Evolutionary conservation across 2,329 filamentous ascomycete genomes (phyloP).

Genomic region (Cryphonectria naterciae): DNA sequence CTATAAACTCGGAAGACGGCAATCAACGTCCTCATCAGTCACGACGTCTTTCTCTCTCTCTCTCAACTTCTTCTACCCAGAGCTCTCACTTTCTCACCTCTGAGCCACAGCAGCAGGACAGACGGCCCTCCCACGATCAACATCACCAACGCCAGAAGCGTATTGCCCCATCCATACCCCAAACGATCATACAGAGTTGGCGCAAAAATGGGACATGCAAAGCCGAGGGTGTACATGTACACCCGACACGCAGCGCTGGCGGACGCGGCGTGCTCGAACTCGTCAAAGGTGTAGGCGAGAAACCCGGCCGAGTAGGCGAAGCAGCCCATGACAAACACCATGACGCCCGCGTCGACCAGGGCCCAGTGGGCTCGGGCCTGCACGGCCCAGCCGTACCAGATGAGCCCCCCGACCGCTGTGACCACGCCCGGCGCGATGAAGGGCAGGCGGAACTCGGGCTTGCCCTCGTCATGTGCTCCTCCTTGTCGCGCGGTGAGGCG

Average conservation of each 20-base stretch:
- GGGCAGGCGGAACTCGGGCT: constrained; percentile 1
- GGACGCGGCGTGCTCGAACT: constrained; percentile 42
- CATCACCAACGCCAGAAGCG: neutral
- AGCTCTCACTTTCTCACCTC: neutral
- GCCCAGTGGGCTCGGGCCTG: neutral
- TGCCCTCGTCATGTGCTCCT: constrained; percentile 47
- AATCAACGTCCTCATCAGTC: neutral
- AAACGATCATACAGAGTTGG: constrained; percentile 41
- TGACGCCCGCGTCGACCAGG: neutral
- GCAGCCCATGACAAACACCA: constrained; percentile 55
- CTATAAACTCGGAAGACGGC: neutral
- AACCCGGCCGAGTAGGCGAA: constrained; percentile 57
- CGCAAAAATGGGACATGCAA: constrained; percentile 60
- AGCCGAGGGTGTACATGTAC: constrained; percentile 56
- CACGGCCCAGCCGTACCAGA: neutral
- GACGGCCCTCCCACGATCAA: neutral
- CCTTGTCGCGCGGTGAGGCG: constrained; percentile 38
- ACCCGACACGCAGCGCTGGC: constrained; percentile 57
- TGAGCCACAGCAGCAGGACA: neutral
- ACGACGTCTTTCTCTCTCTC: neutral
- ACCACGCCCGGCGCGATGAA: neutral
- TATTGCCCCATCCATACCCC: constrained; percentile 49
- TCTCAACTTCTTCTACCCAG: neutral
- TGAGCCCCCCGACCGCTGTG: neutral
- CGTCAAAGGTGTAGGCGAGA: constrained; percentile 60